These are phyloP conservation scores for Urostyla sp. DNA, from an alignment of 73 alveolate species.

Conservation along the genomic window DNA sequence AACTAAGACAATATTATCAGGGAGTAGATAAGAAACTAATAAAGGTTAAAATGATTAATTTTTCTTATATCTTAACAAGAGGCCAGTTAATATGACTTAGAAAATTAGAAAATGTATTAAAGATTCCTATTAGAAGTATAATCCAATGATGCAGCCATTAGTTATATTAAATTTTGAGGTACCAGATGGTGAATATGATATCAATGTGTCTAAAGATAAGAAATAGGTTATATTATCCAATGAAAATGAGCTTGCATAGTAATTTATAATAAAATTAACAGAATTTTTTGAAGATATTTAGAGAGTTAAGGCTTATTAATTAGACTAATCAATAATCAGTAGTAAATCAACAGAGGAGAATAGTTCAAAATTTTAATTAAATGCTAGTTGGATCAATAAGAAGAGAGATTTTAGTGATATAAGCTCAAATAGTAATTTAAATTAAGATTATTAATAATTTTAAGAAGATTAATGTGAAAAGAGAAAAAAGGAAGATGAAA, in stretches of 20 bases:
- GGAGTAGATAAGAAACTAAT: conserved; percentile 53
- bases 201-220: conserved; percentile 94
- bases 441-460: not conserved
- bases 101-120: conserved; percentile 73
- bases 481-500: not conserved
- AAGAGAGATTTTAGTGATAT: not conserved
- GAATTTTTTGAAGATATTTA: conserved; percentile 79
- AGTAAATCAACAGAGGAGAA: not conserved
- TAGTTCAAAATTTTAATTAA: too few relatives aligned
- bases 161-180: conserved; percentile 82
- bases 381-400: not conserved
- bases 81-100: conserved; percentile 90
- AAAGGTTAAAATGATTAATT: conserved; percentile 40
- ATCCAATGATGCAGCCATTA: conserved; percentile 85
- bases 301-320: conserved; percentile 45
- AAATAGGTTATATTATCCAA: conserved; percentile 86
- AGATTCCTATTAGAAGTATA: conserved; percentile 87
- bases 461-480: not conserved
- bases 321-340: conserved; percentile 8
- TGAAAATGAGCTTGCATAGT: conserved; percentile 74
- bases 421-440: not conserved
- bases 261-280: conserved; percentile 68
- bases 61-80: conserved; percentile 66
- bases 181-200: conserved; percentile 82
- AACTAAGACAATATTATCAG: conserved; percentile 87